Base-by-base conservation (phyloP, 2,329 filamentous ascomycete genomes). In the Monosporascus ibericus region DNA sequence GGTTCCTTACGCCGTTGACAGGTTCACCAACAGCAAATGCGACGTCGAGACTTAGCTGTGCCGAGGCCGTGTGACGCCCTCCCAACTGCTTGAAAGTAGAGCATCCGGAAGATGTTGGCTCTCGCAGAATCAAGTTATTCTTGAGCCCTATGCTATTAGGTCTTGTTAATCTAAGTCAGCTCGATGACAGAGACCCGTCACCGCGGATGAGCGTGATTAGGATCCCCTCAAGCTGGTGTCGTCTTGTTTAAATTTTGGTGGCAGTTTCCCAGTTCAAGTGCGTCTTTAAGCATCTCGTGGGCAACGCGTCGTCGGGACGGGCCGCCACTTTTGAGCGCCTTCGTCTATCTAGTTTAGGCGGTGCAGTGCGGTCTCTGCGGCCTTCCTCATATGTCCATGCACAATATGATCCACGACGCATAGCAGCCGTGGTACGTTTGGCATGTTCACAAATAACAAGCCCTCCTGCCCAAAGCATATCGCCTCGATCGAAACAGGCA, bases 381-480 rank as follows among this genome's bases (percentile, higher is more conserved):
- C 18, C 24, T 14, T 15, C 22, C 30, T 30, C 15, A 46, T 54
- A 56, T 57, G 55, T 57, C 50, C 55, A 63, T 61, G 60, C 58
- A 60, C 53, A 57, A 60, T 52, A 57, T 63, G 61, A 61, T 61
- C 55, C 58, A 62, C 58, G 60, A 52, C 48, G 55, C 49, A 54
- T 54, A 59, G 48, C 50, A 54, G 62, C 55, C 44, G 62, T 65
- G 57, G 55, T 60, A 63, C 63, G 55, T 60, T 56, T 51, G 57
- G 59, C 59, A 59, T 55, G 53, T 53, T 59, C 55, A 55, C 51
- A 57, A 55, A 51, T 56, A 54, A 55, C 55, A 65, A 60, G 55
- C 55, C 58, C 61, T 61, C 54, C 53, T 56, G 47, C 54, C 58
- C 57, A 57, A 58, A 58, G 48, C 53, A 59, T 54, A 52, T 54